Evolutionary conservation across 2,329 filamentous ascomycete species (phyloP), one percentile per base, ranked within the genome.

Genomic region (Paraconiothyrium brasiliense): DNA sequence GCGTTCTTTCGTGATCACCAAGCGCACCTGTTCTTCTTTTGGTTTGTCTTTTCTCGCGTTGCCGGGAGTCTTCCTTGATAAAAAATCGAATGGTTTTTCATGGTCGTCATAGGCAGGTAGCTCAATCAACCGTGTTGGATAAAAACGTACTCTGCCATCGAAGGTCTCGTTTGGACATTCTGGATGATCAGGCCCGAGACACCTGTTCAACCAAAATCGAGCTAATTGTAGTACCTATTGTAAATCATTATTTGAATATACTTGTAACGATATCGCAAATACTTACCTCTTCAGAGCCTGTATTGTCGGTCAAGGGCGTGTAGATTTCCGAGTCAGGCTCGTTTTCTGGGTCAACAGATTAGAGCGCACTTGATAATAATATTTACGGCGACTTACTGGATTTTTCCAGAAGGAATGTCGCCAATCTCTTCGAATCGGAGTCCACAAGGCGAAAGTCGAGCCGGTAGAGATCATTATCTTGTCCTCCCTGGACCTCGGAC

Each of bases 271-370:
- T 20, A 20, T 20, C 20, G 20, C 20, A 20, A 20, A 20, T 20
- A 20, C 20, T 30, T n/a, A 52, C 49, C 35, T 54, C 51, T 54
- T 54, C 51, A 2, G 51, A 54, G 32, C 32, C n/a, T 24, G 51
- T 54, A n/a, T 9, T 54, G 34, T 54, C 51, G 30, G 51, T 54
- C 10, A 54, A 24, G 6, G 51, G 51, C 16, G 51, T 54, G 51
- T 54, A 54, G 11, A 54, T 54, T 37, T 54, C 51, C 51, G 51
- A 54, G 34, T 39, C 51, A n/a, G 51, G 34, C 37, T 41, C 37
- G 14, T 41, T 41, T 41, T 41, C 37, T 41, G 37, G 16, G 13
- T 14, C 5, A 30, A 30, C 1, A 6, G 11, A 16, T 41, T 16
- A 41, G 37, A 41, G 37, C 11, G 11, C 9, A 16, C 8, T 16